Evolutionary conservation across 441 rosid genomes (phyloP), one percentile per base, ranked within the genome.

Genomic region (Populus hybrid): DNA sequence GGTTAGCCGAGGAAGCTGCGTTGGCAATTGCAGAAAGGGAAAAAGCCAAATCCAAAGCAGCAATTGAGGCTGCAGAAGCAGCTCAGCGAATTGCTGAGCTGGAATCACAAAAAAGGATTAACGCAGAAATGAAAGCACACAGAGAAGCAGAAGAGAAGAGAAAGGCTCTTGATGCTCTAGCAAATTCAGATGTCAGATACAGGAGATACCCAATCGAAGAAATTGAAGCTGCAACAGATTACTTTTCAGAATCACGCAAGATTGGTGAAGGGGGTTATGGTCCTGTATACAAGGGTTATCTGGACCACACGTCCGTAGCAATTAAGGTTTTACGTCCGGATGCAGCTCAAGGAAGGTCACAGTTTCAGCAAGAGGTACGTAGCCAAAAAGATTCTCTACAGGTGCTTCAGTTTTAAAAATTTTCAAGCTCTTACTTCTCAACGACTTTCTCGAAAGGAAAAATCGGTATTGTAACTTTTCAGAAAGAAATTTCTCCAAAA

Each of bases 241-340:
- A 46, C 85, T 95, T 95, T 67, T 69, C 88, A 14, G 87, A 82
- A 6, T 79, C 84, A 9, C 87, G 82, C 80, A 95, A 92, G 88
- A 90, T 95, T 11, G 99, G 99, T 34, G 98, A 90, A 88, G 99
- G 99, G 1, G 92, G 98, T 32, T 95, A 93, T 77, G 99, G 99
- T 30, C 99, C 99, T 6, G 97, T 95, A 26, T 95, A 89, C 84
- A 90, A 85, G 79, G 84, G 95, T 70, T 42, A 73, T 76, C 87
- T 95, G 36, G 98, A 93, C 77, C 95, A 93, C 75, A 95, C 98
- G 2, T 81, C 88, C 2, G 98, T 93, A 1, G 98, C 98, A 30
- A 89, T 95, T 42, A 95, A 95, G 88, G 93, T 30, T 30, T 30
- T 30, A 30, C 32, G 32, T 30, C 32, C 32, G 32, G 32, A 30